Evolutionary conservation across 495 filamentous ascomycete genomes (phyloP).

Genomic region (Paragyromitra xinjiangensis): DNA sequence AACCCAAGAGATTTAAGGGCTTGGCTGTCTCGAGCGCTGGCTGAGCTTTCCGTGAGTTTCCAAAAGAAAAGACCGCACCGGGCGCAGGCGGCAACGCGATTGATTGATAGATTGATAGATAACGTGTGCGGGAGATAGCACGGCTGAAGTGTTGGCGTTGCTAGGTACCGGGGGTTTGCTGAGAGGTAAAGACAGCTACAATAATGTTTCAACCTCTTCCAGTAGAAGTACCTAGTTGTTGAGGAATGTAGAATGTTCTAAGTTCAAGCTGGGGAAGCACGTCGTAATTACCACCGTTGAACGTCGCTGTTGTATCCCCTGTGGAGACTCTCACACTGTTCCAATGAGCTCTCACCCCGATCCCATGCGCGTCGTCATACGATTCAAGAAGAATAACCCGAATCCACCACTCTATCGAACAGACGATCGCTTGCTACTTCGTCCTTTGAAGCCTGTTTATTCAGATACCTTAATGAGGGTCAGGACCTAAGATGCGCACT

Average conservation of each 20-base stretch:
- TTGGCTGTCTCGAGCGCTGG: slow-evolving; percentile 32
- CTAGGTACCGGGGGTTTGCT: not conserved
- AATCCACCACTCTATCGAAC: slow-evolving; percentile 12
- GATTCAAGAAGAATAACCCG: slow-evolving; percentile 4
- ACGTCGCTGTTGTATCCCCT: not conserved
- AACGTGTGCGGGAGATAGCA: slow-evolving; percentile 31
- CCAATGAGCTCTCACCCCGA: not conserved
- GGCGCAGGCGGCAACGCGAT: slow-evolving; percentile 4
- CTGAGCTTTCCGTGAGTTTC: slow-evolving; percentile 17
- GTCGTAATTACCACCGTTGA: not conserved
- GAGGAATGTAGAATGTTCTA: not conserved
- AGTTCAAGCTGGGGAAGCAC: not conserved
- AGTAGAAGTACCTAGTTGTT: not conserved
- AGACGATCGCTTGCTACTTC: not conserved
- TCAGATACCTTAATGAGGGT: not conserved
- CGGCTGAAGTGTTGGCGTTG: not conserved
- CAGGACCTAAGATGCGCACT: slow-evolving; percentile 7
- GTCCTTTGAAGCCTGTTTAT: slow-evolving; percentile 1
- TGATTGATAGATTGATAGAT: slow-evolving; percentile 7
- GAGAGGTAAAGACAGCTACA: not conserved
- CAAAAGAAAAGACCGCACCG: slow-evolving; percentile 1
- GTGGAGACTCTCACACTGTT: not conserved
- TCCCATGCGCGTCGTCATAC: slow-evolving; percentile 21
- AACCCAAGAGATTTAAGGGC: slow-evolving; percentile 11
- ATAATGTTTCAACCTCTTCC: not conserved